Evolutionary conservation across 2,329 filamentous ascomycete genomes (phyloP).

Genomic region (Hirsutella rhossiliensis): DNA sequence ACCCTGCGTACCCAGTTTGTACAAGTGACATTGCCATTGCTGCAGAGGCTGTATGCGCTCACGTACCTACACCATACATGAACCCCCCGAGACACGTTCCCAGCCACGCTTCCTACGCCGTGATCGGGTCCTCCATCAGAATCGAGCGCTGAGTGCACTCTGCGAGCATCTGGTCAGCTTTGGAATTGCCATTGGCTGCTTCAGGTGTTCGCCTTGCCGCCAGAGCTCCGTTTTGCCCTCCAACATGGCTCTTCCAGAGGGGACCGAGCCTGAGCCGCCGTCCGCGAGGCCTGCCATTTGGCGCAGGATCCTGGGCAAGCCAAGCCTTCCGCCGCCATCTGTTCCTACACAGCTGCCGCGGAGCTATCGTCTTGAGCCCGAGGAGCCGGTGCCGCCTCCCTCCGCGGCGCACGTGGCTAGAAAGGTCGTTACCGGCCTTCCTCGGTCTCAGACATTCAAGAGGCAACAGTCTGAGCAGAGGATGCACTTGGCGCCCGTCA

Average conservation of each 20-base stretch:
- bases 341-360: slow-evolving; percentile 6
- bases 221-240: slow-evolving; percentile 3
- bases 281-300: slow-evolving; percentile 14
- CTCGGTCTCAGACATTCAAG: slow-evolving; percentile 67
- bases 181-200: not conserved
- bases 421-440: slow-evolving; percentile 66
- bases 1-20: not conserved
- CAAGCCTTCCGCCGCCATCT: slow-evolving; percentile 5
- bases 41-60: not conserved
- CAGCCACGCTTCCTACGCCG: not conserved
- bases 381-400: slow-evolving; percentile 1
- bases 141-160: not conserved
- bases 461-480: slow-evolving; percentile 73
- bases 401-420: slow-evolving; percentile 12
- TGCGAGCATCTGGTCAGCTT: not conserved
- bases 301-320: slow-evolving; percentile 15
- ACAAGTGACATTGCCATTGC: not conserved
- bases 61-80: not conserved
- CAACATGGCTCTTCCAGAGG: slow-evolving; percentile 16
- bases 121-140: not conserved
- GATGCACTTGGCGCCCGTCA: slow-evolving; percentile 56
- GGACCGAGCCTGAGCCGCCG: slow-evolving; percentile 14
- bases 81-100: not conserved
- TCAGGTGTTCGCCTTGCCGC: not conserved
- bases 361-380: not conserved